Evolutionary conservation across 2,329 filamentous ascomycete species (phyloP).

Genomic region (Leptodontidium sp.): DNA sequence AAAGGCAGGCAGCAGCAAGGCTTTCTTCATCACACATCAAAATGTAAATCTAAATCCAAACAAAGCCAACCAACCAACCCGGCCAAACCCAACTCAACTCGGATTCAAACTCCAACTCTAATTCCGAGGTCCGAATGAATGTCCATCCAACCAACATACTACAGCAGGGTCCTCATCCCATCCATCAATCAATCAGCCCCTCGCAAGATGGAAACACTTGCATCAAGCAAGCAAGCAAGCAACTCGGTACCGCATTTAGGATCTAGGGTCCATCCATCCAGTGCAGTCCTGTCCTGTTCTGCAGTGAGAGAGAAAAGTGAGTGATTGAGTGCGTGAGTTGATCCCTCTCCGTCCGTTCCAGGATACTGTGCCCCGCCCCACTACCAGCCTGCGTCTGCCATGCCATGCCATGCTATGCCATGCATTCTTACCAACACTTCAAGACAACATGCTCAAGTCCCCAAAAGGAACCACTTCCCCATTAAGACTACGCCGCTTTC

Average conservation of each 20-base stretch:
- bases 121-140: too few relatives aligned
- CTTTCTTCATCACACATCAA: background rate
- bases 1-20: background rate
- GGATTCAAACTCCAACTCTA: background rate
- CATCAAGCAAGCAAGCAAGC: constrained; percentile 1
- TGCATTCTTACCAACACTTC: background rate
- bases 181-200: background rate
- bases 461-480: background rate
- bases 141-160: background rate
- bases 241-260: constrained; percentile 11
- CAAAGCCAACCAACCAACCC: too few relatives aligned
- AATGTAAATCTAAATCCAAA: background rate
- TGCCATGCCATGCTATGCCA: background rate
- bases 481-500: background rate
- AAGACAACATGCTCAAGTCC: background rate
- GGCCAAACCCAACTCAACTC: too few relatives aligned
- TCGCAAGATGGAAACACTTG: background rate
- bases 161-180: background rate
- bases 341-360: background rate
- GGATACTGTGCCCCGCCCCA: background rate
- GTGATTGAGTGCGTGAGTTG: background rate
- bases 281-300: too few relatives aligned
- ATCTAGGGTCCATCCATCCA: background rate
- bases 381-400: background rate
- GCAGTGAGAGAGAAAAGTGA: too few relatives aligned